Evolutionary conservation across 108 stramenopile species (phyloP), one percentile per base, ranked within the genome.

Genomic region (Epipyxis sp.): DNA sequence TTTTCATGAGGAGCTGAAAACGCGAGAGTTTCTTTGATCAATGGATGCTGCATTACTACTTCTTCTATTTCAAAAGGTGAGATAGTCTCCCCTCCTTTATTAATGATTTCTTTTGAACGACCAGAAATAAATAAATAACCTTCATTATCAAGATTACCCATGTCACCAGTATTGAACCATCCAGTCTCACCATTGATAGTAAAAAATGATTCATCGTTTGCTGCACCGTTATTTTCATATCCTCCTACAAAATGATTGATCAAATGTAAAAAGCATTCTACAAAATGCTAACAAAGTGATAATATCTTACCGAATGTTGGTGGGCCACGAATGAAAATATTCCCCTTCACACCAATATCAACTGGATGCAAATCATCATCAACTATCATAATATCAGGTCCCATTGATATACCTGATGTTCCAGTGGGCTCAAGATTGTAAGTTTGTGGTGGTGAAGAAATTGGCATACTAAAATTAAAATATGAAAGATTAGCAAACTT

Each of bases 131-230:
- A 87, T 1, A 93, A 62, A 76, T 87, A 91, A 57, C 87, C 88
- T 29, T 91, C 89, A 44, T 46, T 81, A 78, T 93, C 91, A 16
- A 93, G 42, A 59, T 85, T 81, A 1, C 92, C 92, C 57, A 89
- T 41, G 76, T 93, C 91, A 29, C 92, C 92, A 1, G 92, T 91
- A 59, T 90, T 85, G 79, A 92, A 90, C 91, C 90, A 91, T 40
- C 40, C 65, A 16, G 29, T 37, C 59, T 92, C 90, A 68, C 65
- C 65, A 68, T 25, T 68, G 20, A 68, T 41, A 30, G 79, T 59
- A 0, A 35, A 40, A 42, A 88, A 88, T 6, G 77, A 65, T 3
- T 80, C 76, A 10, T n/a, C 59, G 6, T 82, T 82, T 35, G 69
- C 81, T 27, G 46, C 68, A 45, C 25, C 77, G 29, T 35, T 69